Percentiles rank a stretch among this genome's conserved stretches.
Conservation (phyloP, 768 basidiomycete species). For the Cystoderma amianthinum region DNA sequence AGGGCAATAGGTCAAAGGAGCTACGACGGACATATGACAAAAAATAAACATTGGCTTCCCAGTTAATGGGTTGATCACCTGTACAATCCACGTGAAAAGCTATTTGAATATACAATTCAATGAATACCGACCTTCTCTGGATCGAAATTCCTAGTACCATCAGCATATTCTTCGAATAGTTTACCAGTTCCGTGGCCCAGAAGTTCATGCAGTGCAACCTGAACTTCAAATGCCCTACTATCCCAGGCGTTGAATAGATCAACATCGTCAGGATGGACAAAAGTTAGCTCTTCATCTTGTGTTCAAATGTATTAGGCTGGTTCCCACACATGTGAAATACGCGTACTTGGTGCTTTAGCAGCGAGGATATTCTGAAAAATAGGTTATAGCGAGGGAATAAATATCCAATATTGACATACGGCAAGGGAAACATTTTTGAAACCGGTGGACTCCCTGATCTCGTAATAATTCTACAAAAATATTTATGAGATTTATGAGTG, state of each 20-base stretch:
- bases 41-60: constrained; percentile 59
- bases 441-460: constrained; percentile 72
- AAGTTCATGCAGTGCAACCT: constrained; percentile 87
- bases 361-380: constrained; percentile 65
- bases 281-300: constrained; percentile 71
- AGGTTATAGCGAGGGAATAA: not conserved
- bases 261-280: constrained; percentile 75
- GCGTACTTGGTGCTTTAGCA: constrained; percentile 74
- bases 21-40: not conserved
- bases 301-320: constrained; percentile 1
- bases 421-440: constrained; percentile 89
- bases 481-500: constrained; percentile 1
- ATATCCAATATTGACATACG: constrained; percentile 28
- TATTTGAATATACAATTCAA: no score
- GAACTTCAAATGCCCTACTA: constrained; percentile 72
- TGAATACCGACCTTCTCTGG: constrained; percentile 44
- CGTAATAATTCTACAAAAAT: constrained; percentile 62
- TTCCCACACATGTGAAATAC: not conserved
- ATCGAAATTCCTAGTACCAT: constrained; percentile 82
- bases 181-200: constrained; percentile 85
- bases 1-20: constrained; percentile 2
- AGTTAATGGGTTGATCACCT: constrained; percentile 81
- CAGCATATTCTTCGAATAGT: constrained; percentile 66
- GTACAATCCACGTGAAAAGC: not conserved
- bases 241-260: constrained; percentile 76